Evolutionary conservation across 495 filamentous ascomycete genomes (phyloP), one percentile per base, ranked within the genome.

Genomic region (Cercophora newfieldiana): DNA sequence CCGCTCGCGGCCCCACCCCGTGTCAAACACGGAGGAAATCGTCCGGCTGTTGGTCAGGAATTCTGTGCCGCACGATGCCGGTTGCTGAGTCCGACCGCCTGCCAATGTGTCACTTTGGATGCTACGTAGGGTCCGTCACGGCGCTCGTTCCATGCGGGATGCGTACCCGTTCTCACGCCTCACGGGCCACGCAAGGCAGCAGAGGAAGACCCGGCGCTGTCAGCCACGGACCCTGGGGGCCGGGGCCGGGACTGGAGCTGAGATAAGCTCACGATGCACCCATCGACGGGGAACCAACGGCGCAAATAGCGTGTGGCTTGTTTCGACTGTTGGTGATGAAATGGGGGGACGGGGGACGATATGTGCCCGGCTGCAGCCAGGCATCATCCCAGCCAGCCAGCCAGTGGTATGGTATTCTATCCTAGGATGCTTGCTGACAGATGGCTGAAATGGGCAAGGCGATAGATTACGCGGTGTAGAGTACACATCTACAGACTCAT

Each of bases 151-250:
- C 47, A 22, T 25, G 24, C 59, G 59, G 59, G 59, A 61, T 61
- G 47, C 25, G 59, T 61, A 61, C 59, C 59, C 59, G 59, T 33
- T n/a, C n/a, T n/a, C n/a, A n/a, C n/a, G n/a, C n/a, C 59, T 30
- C 7, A 24, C 21, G 14, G 57, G 57, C 29, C 12, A 18, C 4
- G 59, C 59, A 21, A 61, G 59, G 59, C 59, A 61, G 59, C 59
- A 51, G 31, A 12, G 10, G 16, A 37, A 0, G 57, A 2, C 50
- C 24, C 10, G 50, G n/a, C 7, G 2, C 21, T 7, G 12, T 8
- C 21, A 24, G 50, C 19, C 22, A 8, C 21, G 50, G 50, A 24
- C 50, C 10, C 50, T 26, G 19, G 54, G 22, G 25, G n/a, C 50
- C 50, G 50, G 50, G 7, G 48, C 37, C 48, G 30, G 12, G 12